Evolutionary conservation across 2,329 filamentous ascomycete genomes (phyloP).

Genomic region (Coniochaeta prunicola): DNA sequence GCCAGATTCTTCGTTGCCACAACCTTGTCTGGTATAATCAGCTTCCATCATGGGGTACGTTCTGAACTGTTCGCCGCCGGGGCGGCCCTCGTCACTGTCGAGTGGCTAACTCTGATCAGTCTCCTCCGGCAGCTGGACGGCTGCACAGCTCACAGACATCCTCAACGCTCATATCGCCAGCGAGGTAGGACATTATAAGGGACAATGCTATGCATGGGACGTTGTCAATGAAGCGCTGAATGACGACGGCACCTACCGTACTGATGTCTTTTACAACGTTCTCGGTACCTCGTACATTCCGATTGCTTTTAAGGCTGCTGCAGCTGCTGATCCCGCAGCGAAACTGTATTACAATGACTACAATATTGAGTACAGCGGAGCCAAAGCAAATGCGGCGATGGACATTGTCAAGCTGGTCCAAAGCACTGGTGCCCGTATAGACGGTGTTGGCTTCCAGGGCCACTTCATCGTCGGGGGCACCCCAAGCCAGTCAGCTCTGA

Average conservation of each 20-base stretch:
- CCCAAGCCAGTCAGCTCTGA: constrained; percentile 34
- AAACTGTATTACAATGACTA: constrained; percentile 55
- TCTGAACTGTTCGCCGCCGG: background rate
- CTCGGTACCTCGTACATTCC: constrained; percentile 51
- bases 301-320: constrained; percentile 49
- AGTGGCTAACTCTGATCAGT: constrained; percentile 7
- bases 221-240: constrained; percentile 58
- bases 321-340: constrained; percentile 43
- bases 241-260: constrained; percentile 47
- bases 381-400: constrained; percentile 37
- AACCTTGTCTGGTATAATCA: constrained; percentile 47
- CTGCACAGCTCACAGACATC: constrained; percentile 42
- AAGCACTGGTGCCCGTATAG: constrained; percentile 45
- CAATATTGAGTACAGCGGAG: constrained; percentile 47
- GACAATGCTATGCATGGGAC: constrained; percentile 57
- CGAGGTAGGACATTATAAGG: constrained; percentile 50
- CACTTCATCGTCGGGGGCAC: constrained; percentile 52
- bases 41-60: constrained; percentile 43
- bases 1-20: constrained; percentile 55
- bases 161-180: constrained; percentile 55
- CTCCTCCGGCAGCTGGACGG: constrained; percentile 42
- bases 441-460: constrained; percentile 55
- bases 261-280: constrained; percentile 44
- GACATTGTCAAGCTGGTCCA: constrained; percentile 38
- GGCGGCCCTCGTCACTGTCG: background rate